These are phyloP conservation scores for Pulveroboletus ridleyi DNA, from an alignment of 1,284 basidiomycete genomes.

Conservation along the genomic window DNA sequence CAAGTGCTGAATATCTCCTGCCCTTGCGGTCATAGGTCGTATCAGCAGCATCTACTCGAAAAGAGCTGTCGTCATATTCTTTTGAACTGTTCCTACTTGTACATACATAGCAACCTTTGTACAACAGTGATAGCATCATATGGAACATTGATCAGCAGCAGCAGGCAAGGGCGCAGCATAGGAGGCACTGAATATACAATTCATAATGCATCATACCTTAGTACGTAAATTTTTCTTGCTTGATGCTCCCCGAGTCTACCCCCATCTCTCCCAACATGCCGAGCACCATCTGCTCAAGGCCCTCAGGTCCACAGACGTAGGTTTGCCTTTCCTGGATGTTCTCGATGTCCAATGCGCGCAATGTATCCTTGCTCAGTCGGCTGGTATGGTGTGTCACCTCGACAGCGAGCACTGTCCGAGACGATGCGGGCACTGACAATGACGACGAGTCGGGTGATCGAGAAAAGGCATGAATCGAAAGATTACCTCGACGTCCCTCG, in stretches of 20 bases:
- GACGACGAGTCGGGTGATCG: constrained; percentile 1
- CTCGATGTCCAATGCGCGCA: constrained; percentile 16
- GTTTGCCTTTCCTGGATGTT: constrained; percentile 9
- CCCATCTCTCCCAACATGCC: constrained; percentile 25
- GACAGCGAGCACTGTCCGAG: constrained; percentile 10
- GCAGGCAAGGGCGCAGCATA: not conserved
- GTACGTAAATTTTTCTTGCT: constrained; percentile 31
- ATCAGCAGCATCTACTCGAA: too few relatives aligned
- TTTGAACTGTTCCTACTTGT: not conserved
- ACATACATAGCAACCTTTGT: too few relatives aligned
- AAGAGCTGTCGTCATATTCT: not conserved
- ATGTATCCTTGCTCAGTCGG: constrained; percentile 21
- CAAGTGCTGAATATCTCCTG: constrained; percentile 23
- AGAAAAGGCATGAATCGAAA: constrained; percentile 34
- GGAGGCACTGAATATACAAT: too few relatives aligned
- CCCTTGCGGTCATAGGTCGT: not conserved
- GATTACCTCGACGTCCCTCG: constrained; percentile 8
- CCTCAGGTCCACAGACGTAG: constrained; percentile 34
- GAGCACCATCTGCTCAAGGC: constrained; percentile 30
- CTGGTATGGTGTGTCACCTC: constrained; percentile 22
- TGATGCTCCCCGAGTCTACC: constrained; percentile 14
- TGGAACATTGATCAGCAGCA: too few relatives aligned
- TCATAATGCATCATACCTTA: constrained; percentile 12
- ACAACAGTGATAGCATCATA: too few relatives aligned
- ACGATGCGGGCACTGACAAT: not conserved